A percentile compares a stretch with the other conserved stretches of the same genome.
phyloP scores from a whole-genome alignment of 306 rosid species.

The Malus fusca region DNA sequence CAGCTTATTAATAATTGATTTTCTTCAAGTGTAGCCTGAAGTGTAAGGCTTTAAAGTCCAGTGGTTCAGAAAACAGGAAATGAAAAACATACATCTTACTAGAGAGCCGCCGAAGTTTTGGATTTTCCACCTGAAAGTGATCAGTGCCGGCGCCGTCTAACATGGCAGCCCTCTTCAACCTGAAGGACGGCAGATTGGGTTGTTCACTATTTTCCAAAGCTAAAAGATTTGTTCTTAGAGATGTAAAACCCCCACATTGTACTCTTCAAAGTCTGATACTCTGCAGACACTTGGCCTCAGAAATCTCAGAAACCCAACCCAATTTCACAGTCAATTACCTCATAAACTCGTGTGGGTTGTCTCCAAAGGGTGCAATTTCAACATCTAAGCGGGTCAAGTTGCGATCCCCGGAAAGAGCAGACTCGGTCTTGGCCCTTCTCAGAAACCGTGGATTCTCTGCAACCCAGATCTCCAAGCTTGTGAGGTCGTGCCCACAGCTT shows the following conservation, averaged over 20 bases:
- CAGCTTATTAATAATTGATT: too few species aligned
- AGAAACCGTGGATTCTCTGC: too few species aligned
- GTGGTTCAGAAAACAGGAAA: too few species aligned
- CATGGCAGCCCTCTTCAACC: neutral
- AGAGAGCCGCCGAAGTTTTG: too few species aligned
- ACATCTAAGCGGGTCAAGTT: constrained; percentile 10
- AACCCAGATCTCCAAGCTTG: too few species aligned
- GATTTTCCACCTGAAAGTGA: neutral
- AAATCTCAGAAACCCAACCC: neutral
- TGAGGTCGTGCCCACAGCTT: neutral
- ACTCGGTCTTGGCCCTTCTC: constrained; percentile 16
- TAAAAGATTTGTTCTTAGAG: neutral
- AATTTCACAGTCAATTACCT: constrained; percentile 14
- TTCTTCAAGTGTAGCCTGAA: too few species aligned
- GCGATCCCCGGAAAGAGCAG: constrained; percentile 6
- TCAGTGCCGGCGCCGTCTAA: neutral
- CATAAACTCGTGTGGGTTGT: constrained; percentile 23
- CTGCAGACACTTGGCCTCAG: neutral
- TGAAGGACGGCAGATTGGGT: neutral
- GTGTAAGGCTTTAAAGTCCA: too few species aligned
- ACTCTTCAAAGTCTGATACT: neutral
- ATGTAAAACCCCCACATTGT: neutral
- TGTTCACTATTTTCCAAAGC: neutral
- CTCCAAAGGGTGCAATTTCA: constrained; percentile 10
- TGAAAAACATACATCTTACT: too few species aligned